Evolutionary conservation across 1,139 yeast species (phyloP).

Genomic region (Geotrichum australiense): DNA sequence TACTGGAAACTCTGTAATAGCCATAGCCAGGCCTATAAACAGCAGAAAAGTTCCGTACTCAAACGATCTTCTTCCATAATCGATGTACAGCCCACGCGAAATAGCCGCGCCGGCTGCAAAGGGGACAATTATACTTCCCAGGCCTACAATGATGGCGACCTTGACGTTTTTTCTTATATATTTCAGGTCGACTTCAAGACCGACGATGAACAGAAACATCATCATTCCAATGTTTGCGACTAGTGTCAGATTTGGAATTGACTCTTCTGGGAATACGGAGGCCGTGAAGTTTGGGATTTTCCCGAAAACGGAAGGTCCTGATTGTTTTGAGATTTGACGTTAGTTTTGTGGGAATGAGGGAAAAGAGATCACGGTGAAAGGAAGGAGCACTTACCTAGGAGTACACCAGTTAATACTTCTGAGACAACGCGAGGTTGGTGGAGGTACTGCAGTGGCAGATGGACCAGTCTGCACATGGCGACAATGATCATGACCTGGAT

Average conservation of each 20-base stretch:
- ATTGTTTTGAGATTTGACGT: too few relatives aligned
- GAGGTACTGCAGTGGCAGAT: slow-evolving; percentile 50
- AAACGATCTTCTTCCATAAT: slow-evolving; percentile 40
- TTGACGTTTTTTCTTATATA: slow-evolving; percentile 53
- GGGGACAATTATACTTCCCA: slow-evolving; percentile 65
- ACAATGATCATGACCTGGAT: slow-evolving; percentile 41
- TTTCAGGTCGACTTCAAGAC: slow-evolving; percentile 64
- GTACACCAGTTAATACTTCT: slow-evolving; percentile 69
- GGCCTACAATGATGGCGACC: slow-evolving; percentile 60
- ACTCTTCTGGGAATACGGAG: slow-evolving; percentile 54
- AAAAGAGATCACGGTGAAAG: too few relatives aligned
- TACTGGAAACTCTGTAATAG: slow-evolving; percentile 79
- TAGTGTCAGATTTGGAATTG: slow-evolving; percentile 56
- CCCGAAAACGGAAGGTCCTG: slow-evolving; percentile 48
- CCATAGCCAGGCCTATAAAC: slow-evolving; percentile 70
- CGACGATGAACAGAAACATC: slow-evolving; percentile 64
- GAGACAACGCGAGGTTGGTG: slow-evolving; percentile 73
- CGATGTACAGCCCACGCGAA: slow-evolving; percentile 56
- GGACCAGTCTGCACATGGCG: slow-evolving; percentile 33
- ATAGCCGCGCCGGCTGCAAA: slow-evolving; percentile 70
- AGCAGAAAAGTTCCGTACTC: slow-evolving; percentile 66
- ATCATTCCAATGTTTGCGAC: slow-evolving; percentile 69
- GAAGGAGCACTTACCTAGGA: slow-evolving; percentile 48
- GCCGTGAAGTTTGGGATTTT: slow-evolving; percentile 57
- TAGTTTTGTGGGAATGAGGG: too few relatives aligned